Base-by-base conservation (phyloP, 2,329 filamentous ascomycete genomes). In the Albifimbria verrucaria region DNA sequence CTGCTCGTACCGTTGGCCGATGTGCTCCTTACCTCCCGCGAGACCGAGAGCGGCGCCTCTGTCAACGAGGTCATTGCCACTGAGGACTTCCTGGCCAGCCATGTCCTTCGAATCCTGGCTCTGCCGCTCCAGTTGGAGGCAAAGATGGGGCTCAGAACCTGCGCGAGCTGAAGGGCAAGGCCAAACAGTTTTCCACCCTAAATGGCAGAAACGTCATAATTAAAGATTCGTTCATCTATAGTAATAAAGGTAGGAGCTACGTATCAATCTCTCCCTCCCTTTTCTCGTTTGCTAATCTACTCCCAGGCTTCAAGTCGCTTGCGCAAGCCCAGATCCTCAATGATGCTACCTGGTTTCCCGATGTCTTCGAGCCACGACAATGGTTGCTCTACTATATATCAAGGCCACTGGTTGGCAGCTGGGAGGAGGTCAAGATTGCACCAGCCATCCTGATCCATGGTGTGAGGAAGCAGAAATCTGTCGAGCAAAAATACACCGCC, bases 371-470 rank as follows among this genome's bases (percentile, higher is more conserved):
- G 62, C 87, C 90, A 15, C 88, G 92, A 62, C 90, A 92, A 80
- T 99, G 94, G 92, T 84, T 99, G 43, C 81, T 99, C 55, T 97
- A 97, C 79, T 97, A 92, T 71, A 96, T 99, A 57, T 94, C 93
- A 23, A 87, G 85, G 49, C 94, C 94, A 2, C 76, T 99, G 49
- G 82, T 97, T 20, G 94, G 94, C 22, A 81, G 82, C 1, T 92
- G 88, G 77, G 92, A 96, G 64, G 82, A 91, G 49, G 79, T 85
- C 49, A 87, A 85, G 58, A 86, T 93, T 48, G 71, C 81, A 4
- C 86, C 88, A 3, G 91, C 92, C 2, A 59, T 82, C 9, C 72
- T 87, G 58, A 77, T 71, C 58, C 76, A 69, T 53, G 73, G 68
- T n/a, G 69, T 71, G 52, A 70, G 70, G 18, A 74, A 69, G 60